Evolutionary conservation across 2,329 filamentous ascomycete genomes (phyloP), one percentile per base, ranked within the genome.

Genomic region (Trichoderma asperellum): DNA sequence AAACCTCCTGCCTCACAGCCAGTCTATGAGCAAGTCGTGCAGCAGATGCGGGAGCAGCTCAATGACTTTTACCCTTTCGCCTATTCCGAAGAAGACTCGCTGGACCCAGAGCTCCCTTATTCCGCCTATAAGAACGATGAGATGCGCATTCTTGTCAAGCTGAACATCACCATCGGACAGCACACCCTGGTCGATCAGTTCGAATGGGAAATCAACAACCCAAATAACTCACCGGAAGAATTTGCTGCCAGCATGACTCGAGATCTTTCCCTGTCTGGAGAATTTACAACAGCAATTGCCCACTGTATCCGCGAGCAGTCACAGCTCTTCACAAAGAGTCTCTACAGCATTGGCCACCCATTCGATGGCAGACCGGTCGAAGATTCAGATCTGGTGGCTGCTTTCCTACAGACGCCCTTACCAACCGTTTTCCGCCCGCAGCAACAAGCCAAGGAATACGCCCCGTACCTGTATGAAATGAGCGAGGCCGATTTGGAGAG

Each of bases 151-250:
- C 83, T 97, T 55, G 89, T 99, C 80, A 98, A 97, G 80, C 86
- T 99, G 62, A 97, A 98, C 80, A 97, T 99, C 76, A 98, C 96
- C 7, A 97, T 99, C 76, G 96, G 95, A 52, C 91, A 93, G 72
- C 93, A 97, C 77, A 98, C 94, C 0, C 85, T 99, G 32, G 91
- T 97, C 43, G 96, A 99, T 76, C 96, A 98, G 78, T 98, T 99
- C 71, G 96, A 99, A 80, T 99, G 96, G 96, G 96, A 99, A 75
- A 94, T 98, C 78, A 98, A 98, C 81, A 96, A 97, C 78, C 92
- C 94, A 0, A 83, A 91, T 67, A 99, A 99, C 79, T 96, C 92
- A 0, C 94, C 96, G 2, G 96, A 99, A 81, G 93, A 97, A 69
- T 99, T 99, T 79, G 96, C 96, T 32, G 85, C 88, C 71, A 90